Conservation (phyloP, 106 monocot species). For the Apostasia shenzhenica region DNA sequence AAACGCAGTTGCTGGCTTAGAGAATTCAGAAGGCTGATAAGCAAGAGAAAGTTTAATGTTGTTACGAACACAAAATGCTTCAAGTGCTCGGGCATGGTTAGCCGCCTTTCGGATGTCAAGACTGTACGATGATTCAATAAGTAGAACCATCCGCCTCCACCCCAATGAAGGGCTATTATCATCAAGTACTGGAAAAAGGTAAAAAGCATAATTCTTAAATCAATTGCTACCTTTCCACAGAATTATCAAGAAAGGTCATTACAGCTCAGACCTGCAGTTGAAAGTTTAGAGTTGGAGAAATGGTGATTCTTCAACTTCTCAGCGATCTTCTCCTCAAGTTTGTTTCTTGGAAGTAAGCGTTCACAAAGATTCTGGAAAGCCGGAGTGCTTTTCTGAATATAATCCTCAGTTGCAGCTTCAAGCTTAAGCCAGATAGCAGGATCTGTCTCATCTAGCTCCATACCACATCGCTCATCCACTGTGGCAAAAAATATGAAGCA, state of each 20-base stretch:
- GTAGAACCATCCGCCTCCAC: slow-evolving; percentile 82
- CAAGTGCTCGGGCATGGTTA: slow-evolving; percentile 75
- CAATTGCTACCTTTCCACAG: background rate
- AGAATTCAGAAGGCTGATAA: slow-evolving; percentile 29
- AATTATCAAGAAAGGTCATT: background rate
- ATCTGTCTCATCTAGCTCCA: slow-evolving; percentile 99
- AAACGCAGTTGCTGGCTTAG: slow-evolving; percentile 43
- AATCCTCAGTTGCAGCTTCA: slow-evolving; percentile 95
- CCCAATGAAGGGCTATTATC: slow-evolving; percentile 69
- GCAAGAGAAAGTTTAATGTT: slow-evolving; percentile 55
- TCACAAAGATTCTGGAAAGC: slow-evolving; percentile 69
- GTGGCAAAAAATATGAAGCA: background rate
- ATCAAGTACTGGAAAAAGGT: slow-evolving; percentile 22
- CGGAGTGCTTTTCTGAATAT: slow-evolving; percentile 47
- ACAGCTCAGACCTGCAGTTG: slow-evolving; percentile 47
- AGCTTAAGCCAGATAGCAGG: slow-evolving; percentile 91
- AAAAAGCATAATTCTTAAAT: slow-evolving; percentile 7
- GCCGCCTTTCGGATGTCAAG: slow-evolving; percentile 44
- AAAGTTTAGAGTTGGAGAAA: slow-evolving; percentile 31
- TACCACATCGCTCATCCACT: slow-evolving; percentile 95
- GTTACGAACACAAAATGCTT: slow-evolving; percentile 69
- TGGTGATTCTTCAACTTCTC: slow-evolving; percentile 43
- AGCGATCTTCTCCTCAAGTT: slow-evolving; percentile 40
- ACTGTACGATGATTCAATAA: slow-evolving; percentile 68
- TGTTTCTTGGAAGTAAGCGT: slow-evolving; percentile 35